Base-by-base conservation (phyloP, 1,284 basidiomycete genomes). In the Boletellus dicymbophilus region DNA sequence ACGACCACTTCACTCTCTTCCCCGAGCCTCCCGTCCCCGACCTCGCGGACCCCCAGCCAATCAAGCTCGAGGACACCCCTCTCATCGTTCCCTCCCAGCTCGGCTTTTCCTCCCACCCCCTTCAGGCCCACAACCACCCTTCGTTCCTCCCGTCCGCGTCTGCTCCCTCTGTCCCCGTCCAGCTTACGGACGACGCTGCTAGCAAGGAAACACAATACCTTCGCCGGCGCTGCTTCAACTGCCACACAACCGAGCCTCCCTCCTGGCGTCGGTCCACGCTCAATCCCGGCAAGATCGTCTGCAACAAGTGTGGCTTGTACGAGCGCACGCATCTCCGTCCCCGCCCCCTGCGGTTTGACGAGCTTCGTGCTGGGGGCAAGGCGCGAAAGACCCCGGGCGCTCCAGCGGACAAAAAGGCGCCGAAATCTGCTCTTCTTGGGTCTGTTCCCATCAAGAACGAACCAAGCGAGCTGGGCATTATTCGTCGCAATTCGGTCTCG, bases 271-370 rank as follows among this genome's bases (percentile, higher is more conserved):
- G 90, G 33, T 87, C 83, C 27, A 92, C 90, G 8, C 83, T 92
- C 63, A 90, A 90, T 69, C 88, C 88, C 3, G 90, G 89, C 56
- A 92, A 92, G 72, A 92, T 92, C 63, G 90, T 92, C 46, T 92
- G 89, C 78, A 92, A 92, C 79, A 92, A 92, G 75, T 92, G 89
- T 58, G 89, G 89, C 18, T 76, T 92, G 34, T 92, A 92, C 66
- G 89, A 92, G 70, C 86, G 89, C 62, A 92, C 90, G 13, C 89
- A 92, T 58, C 67, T 91, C 53, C 81, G 90, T 26, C 82, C 89
- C 8, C 78, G 90, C 15, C 90, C 90, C 13, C 76, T 90, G 22
- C 84, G 89, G 47, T 91, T 92, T 58, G 89, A 92, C 68, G 89
- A 92, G 69, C 78, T 92, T 33, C 82, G 89, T 5, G 84, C 88